Conservation (phyloP, 495 filamentous ascomycete genomes). For the Xylaria telfairii region DNA sequence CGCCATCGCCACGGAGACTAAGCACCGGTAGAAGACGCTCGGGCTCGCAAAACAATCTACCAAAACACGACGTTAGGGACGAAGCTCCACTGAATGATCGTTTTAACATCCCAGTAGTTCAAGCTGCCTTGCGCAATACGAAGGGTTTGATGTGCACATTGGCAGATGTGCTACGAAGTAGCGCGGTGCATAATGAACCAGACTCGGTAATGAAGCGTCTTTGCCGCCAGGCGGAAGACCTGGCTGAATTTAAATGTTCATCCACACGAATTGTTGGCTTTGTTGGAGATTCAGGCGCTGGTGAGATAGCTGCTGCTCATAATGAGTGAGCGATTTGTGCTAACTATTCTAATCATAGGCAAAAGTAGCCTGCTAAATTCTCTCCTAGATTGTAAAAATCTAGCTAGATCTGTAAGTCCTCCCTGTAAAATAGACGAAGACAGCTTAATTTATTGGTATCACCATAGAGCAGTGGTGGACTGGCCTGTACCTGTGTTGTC, state of each 20-base stretch:
- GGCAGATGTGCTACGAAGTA: slow-evolving; percentile 38
- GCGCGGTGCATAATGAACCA: slow-evolving; percentile 37
- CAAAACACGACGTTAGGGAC: slow-evolving; percentile 37
- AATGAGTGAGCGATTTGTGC: neutral
- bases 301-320: slow-evolving; percentile 22
- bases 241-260: slow-evolving; percentile 43
- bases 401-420: slow-evolving; percentile 43
- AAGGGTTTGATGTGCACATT: slow-evolving; percentile 36
- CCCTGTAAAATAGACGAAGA: neutral
- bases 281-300: slow-evolving; percentile 49
- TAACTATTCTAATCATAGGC: slow-evolving; percentile 25
- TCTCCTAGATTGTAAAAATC: slow-evolving; percentile 38
- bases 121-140: slow-evolving; percentile 39
- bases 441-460: neutral
- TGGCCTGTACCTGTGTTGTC: slow-evolving; percentile 49
- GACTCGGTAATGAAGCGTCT: slow-evolving; percentile 45
- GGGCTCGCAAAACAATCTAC: neutral
- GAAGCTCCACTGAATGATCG: slow-evolving; percentile 43
- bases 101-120: slow-evolving; percentile 42
- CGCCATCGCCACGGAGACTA: neutral
- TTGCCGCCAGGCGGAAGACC: slow-evolving; percentile 31
- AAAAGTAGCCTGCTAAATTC: slow-evolving; percentile 52
- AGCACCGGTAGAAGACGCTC: neutral
- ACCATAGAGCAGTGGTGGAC: slow-evolving; percentile 41
- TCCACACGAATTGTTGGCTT: slow-evolving; percentile 47